A percentile compares a stretch with the other conserved stretches of the same genome.
phyloP scores from a whole-genome alignment of 345 rosid genomes.

The Arabidopsis arenosa region DNA sequence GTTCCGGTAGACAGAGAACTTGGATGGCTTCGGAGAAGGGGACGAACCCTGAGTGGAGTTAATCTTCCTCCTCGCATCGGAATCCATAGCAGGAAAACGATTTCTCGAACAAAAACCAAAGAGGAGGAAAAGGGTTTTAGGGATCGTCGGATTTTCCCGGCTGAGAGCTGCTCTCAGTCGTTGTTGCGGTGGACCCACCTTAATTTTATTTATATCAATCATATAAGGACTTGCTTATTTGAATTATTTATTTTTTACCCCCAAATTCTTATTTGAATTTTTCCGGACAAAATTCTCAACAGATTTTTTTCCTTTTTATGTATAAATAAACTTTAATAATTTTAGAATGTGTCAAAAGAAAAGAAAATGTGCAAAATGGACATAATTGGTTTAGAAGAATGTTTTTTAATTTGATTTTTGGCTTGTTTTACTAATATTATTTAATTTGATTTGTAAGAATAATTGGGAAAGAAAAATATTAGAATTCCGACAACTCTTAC shows the following conservation, averaged over 20 bases:
- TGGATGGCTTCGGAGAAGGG: constrained; percentile 53
- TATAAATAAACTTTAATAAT: too few species aligned
- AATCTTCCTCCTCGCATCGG: constrained; percentile 34
- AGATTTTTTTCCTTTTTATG: too few species aligned
- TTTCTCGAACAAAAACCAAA: not conserved
- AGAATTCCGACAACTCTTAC: constrained; percentile 4
- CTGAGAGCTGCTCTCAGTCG: constrained; percentile 30
- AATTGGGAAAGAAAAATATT: not conserved
- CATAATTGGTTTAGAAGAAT: not conserved
- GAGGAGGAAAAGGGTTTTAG: constrained; percentile 26
- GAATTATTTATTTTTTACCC: not conserved
- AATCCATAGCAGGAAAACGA: constrained; percentile 31
- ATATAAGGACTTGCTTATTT: too few species aligned
- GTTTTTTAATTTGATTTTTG: not conserved
- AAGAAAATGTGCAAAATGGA: too few species aligned
- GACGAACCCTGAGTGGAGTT: constrained; percentile 35
- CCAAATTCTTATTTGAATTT: not conserved
- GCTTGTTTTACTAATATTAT: not conserved
- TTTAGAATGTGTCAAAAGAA: too few species aligned
- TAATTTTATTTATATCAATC: not conserved
- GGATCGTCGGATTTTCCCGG: constrained; percentile 27
- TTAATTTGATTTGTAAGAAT: not conserved
- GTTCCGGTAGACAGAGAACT: constrained; percentile 84
- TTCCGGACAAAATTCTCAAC: not conserved
- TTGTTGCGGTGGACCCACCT: not conserved